Base-by-base conservation (phyloP, 2,329 filamentous ascomycete species). In the Fusarium sp. region DNA sequence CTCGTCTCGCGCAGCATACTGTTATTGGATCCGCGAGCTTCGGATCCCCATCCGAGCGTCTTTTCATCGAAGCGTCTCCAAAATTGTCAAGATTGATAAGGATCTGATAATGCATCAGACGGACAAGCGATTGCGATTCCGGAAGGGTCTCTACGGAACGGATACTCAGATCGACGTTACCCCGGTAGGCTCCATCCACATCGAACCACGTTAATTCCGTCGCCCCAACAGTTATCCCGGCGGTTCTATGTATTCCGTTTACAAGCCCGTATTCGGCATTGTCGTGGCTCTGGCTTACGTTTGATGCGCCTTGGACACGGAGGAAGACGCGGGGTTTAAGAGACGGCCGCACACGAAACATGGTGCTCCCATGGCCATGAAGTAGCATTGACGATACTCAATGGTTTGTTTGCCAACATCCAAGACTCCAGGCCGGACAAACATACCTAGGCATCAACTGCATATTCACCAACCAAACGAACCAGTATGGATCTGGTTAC, bases 11-110 rank as follows among this genome's bases (percentile, higher is more conserved):
- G 36, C 8, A 42, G 36, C 38, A 40, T 22, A 29, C n/a, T 50
- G 25, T 13, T 31, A 11, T 35, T 9, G n/a, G 25, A 25, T 29
- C 59, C 22, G 50, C 36, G 8, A 50, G 31, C 25, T 18, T 58
- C 38, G 42, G 35, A 35, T 42, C 50, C 61, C 65, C 65, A 52
- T 63, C 67, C 67, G 45, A 71, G 67, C 69, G 54, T 45, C 42
- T 70, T 60, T 63, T 50, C 22, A 40, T n/a, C 25, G 13, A 63
- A 18, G 33, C 18, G 14, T 36, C 27, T 33, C 45, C 22, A 57
- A 6, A 57, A 56, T 57, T 27, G 36, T 38, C 38, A 52, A 64
- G 62, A 58, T 64, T 58, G 62, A 64, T 58, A 54, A 64, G 35
- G 36, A 64, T 57, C 45, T 52, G 13, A 54, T 52, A 52, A 63